These are phyloP conservation scores for Mitosporidium daphniae DNA, from an alignment of 371 early-diverging fungal genomes.

Conservation along the genomic window DNA sequence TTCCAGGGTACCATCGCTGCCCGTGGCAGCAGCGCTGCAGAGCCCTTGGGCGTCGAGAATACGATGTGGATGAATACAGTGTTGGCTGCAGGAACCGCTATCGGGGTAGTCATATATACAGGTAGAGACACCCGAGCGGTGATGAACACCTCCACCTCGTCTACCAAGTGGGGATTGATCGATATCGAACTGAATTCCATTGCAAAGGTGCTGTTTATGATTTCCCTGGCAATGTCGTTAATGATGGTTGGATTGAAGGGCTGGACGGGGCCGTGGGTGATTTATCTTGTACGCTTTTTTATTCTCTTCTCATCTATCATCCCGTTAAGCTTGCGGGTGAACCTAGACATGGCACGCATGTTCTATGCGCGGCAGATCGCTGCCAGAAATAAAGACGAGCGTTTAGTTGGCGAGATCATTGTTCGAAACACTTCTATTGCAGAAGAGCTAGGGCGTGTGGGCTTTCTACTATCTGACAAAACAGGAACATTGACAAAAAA, in stretches of 20 bases:
- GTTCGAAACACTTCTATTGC: conserved; percentile 78
- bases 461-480: conserved; percentile 85
- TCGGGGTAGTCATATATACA: conserved; percentile 79
- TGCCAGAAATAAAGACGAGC: conserved; percentile 17
- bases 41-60: conserved; percentile 52
- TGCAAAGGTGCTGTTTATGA: conserved; percentile 12
- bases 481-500: conserved; percentile 98
- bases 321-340: conserved; percentile 80
- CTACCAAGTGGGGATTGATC: conserved; percentile 68
- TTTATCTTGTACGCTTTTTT: conserved; percentile 62
- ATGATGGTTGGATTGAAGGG: conserved; percentile 59
- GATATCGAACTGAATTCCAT: conserved; percentile 72
- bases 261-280: conserved; percentile 46
- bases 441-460: conserved; percentile 91
- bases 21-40: no score
- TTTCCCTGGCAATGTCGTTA: conserved; percentile 24
- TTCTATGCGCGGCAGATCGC: conserved; percentile 40
- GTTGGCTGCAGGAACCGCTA: conserved; percentile 53
- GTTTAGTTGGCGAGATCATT: conserved; percentile 38
- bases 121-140: conserved; percentile 82
- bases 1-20: no score
- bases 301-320: conserved; percentile 88
- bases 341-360: conserved; percentile 80
- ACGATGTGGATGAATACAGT: conserved; percentile 93
- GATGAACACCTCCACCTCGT: conserved; percentile 79